These are phyloP conservation scores for Fusarium equiseti DNA, from an alignment of 2,329 filamentous ascomycete genomes.

Conservation along the genomic window DNA sequence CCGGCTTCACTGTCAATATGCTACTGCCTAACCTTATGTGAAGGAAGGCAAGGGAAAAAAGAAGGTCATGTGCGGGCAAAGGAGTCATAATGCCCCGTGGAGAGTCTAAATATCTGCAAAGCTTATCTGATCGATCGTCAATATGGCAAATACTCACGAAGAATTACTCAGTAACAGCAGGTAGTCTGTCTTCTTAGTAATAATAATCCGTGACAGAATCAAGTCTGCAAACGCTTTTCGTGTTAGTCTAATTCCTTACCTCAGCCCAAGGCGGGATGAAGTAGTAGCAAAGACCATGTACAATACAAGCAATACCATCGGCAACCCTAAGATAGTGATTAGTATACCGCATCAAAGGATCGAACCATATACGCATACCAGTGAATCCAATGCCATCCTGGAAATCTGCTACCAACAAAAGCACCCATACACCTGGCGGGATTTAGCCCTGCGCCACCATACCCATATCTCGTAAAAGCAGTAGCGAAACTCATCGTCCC, in stretches of 20 bases:
- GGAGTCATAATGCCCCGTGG: too few species aligned
- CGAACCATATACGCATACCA: constrained; percentile 22
- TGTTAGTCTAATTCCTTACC: background rate
- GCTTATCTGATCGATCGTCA: too few species aligned
- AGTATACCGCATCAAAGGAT: background rate
- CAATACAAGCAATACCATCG: constrained; percentile 17
- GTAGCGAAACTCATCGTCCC: constrained; percentile 55
- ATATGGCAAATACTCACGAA: too few species aligned
- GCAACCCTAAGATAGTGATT: constrained; percentile 27
- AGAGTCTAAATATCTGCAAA: too few species aligned
- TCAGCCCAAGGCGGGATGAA: constrained; percentile 39
- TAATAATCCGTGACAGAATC: too few species aligned
- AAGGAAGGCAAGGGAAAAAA: too few species aligned
- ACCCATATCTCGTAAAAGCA: constrained; percentile 42
- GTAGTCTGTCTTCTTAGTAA: too few species aligned
- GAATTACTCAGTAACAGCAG: too few species aligned
- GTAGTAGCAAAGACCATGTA: constrained; percentile 33
- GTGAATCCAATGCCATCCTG: constrained; percentile 45
- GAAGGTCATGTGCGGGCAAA: too few species aligned
- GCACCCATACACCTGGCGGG: constrained; percentile 42
- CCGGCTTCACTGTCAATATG: too few species aligned
- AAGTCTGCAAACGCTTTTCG: too few species aligned
- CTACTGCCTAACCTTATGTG: too few species aligned
- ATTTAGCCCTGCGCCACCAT: constrained; percentile 41
- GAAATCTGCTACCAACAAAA: constrained; percentile 40